A percentile compares a stretch with the other conserved stretches of the same genome.
Conservation (phyloP, 441 rosid genomes). For the Biscutella auriculata region DNA sequence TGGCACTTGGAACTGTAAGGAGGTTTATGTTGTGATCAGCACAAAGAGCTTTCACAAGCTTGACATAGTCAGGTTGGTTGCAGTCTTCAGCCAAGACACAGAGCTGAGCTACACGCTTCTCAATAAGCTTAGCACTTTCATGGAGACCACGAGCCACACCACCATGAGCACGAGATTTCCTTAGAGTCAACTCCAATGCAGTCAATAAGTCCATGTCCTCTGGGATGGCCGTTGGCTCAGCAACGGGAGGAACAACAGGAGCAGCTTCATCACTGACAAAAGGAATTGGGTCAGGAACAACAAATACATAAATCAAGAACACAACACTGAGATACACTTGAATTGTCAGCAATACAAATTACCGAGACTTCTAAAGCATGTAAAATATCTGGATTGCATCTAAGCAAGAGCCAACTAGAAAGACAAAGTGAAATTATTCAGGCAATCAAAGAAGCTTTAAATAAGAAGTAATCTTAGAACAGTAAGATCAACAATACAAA, state of each 20-base stretch:
- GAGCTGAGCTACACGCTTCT: slow-evolving; percentile 69
- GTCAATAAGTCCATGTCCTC: slow-evolving; percentile 79
- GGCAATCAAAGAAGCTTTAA: too few species aligned
- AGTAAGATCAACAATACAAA: neutral
- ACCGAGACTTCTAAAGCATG: neutral
- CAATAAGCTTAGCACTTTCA: slow-evolving; percentile 74
- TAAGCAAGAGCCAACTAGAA: neutral
- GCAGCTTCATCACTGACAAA: slow-evolving; percentile 63
- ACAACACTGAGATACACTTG: neutral
- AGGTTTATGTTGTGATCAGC: slow-evolving; percentile 58
- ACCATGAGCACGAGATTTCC: slow-evolving; percentile 71
- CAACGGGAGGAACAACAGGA: slow-evolving; percentile 30
- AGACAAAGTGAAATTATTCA: neutral
- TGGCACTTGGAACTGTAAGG: slow-evolving; percentile 67
- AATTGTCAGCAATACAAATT: neutral
- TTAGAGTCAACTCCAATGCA: slow-evolving; percentile 63
- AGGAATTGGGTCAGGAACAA: neutral
- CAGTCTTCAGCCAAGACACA: slow-evolving; percentile 87
- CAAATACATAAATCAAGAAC: neutral
- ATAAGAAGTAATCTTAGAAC: too few species aligned
- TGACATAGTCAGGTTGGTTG: slow-evolving; percentile 74
- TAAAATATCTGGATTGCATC: neutral
- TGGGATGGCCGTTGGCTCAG: slow-evolving; percentile 38
- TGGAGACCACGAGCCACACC: slow-evolving; percentile 79
- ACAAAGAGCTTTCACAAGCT: slow-evolving; percentile 85